These are phyloP conservation scores for Nakazawaea laoshanensis DNA, from an alignment of 805 yeast species.

Conservation along the genomic window DNA sequence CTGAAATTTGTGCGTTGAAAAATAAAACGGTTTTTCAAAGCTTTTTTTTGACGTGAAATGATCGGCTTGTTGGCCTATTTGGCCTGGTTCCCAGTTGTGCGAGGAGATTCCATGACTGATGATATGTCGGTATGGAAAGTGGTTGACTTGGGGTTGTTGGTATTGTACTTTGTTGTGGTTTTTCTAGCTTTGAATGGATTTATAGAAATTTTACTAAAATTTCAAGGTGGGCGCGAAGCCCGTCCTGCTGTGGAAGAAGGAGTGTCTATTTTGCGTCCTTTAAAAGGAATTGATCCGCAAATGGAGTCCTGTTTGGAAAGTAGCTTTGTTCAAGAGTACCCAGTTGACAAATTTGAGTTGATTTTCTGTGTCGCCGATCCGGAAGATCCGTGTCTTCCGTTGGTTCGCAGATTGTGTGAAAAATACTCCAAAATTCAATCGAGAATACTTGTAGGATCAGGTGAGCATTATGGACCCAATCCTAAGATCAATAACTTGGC, in stretches of 20 bases:
- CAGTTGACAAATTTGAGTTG: conserved; percentile 50
- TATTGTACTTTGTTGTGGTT: conserved; percentile 22
- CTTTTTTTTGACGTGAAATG: too few relatives aligned
- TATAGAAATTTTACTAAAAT: conserved; percentile 16
- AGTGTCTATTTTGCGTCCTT: conserved; percentile 74
- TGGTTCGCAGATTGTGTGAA: conserved; percentile 39
- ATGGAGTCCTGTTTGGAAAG: conserved; percentile 59
- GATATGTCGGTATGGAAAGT: too few relatives aligned
- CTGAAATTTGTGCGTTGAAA: too few relatives aligned
- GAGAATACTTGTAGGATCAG: conserved; percentile 41
- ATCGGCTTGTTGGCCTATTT: too few relatives aligned
- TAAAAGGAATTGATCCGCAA: conserved; percentile 79
- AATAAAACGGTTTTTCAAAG: too few relatives aligned
- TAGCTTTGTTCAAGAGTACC: conserved; percentile 62
- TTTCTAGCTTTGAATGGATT: conserved; percentile 20
- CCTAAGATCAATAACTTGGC: conserved; percentile 84
- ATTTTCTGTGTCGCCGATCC: conserved; percentile 66
- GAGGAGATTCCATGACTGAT: too few relatives aligned
- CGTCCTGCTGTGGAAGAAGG: conserved; percentile 41
- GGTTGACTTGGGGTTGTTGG: conserved; percentile 11
- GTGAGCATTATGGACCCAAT: conserved; percentile 64
- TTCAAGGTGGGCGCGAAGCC: conserved; percentile 13
- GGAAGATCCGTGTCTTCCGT: conserved; percentile 55
- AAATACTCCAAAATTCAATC: conserved; percentile 53
- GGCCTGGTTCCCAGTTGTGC: too few relatives aligned